phyloP scores from a whole-genome alignment of 805 yeast genomes.

The Blastobotrys robertii region DNA sequence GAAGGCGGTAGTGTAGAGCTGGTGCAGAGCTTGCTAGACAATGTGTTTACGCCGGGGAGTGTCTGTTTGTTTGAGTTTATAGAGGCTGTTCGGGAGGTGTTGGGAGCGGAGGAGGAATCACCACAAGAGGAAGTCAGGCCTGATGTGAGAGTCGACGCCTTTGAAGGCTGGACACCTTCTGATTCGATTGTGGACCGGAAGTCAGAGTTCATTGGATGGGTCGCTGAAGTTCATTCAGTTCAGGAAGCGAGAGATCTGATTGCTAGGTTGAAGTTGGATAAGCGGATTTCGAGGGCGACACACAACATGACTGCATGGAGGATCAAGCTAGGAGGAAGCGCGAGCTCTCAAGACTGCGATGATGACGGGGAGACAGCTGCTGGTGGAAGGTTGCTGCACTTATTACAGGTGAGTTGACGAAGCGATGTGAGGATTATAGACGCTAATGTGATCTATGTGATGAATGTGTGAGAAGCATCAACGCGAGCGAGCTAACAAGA shows the following conservation, averaged over 20 bases:
- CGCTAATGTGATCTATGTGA: background rate
- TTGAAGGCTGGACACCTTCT: slow-evolving; percentile 68
- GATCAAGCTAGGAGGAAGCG: slow-evolving; percentile 45
- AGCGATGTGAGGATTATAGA: slow-evolving; percentile 30
- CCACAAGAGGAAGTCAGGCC: slow-evolving; percentile 7
- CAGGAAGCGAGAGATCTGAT: slow-evolving; percentile 54
- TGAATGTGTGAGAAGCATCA: no score
- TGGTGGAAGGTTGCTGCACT: slow-evolving; percentile 75
- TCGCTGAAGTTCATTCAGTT: slow-evolving; percentile 50
- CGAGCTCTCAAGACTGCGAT: slow-evolving; percentile 72
- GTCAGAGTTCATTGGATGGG: slow-evolving; percentile 76
- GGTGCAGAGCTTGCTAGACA: slow-evolving; percentile 43
- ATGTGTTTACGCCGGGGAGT: slow-evolving; percentile 46
- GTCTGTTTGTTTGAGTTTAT: slow-evolving; percentile 77
- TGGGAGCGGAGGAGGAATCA: slow-evolving; percentile 34
- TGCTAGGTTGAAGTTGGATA: slow-evolving; percentile 47
- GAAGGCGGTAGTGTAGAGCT: slow-evolving; percentile 38
- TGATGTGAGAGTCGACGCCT: slow-evolving; percentile 30
- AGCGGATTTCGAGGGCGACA: slow-evolving; percentile 53
- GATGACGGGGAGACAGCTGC: slow-evolving; percentile 98
- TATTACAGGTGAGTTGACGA: slow-evolving; percentile 41
- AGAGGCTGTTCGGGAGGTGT: slow-evolving; percentile 31
- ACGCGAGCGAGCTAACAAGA: slow-evolving; percentile 3
- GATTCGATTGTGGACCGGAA: slow-evolving; percentile 77
- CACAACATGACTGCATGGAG: slow-evolving; percentile 90